Evolutionary conservation across 495 filamentous ascomycete genomes (phyloP).

Genomic region (Chaetomidium leptoderma): DNA sequence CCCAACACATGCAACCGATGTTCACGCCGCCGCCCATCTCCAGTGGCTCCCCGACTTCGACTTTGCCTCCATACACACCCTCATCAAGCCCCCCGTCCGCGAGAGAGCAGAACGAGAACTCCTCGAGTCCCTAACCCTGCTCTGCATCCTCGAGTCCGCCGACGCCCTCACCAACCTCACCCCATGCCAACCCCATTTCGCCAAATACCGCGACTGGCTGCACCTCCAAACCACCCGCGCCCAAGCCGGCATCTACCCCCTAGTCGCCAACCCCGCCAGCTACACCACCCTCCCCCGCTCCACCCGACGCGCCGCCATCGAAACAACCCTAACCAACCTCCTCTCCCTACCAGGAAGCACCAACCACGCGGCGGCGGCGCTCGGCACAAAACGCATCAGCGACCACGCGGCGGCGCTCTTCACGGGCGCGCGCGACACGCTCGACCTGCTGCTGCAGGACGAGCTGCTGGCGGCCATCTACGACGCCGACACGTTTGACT

Average conservation of each 20-base stretch:
- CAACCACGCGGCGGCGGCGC: constrained; percentile 16
- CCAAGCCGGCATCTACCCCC: constrained; percentile 17
- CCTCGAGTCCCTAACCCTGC: constrained; percentile 29
- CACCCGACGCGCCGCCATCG: constrained; percentile 16
- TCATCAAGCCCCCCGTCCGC: constrained; percentile 21
- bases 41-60: constrained; percentile 37
- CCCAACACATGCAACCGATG: constrained; percentile 11
- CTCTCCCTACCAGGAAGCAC: constrained; percentile 8
- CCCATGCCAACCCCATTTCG: constrained; percentile 28
- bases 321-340: constrained; percentile 18
- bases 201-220: constrained; percentile 34
- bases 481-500: constrained; percentile 26
- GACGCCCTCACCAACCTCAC: constrained; percentile 17
- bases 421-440: constrained; percentile 26
- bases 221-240: constrained; percentile 18
- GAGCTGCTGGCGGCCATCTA: constrained; percentile 34
- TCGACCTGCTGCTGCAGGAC: constrained; percentile 35
- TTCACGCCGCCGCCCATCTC: constrained; percentile 31
- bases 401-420: constrained; percentile 29
- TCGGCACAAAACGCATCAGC: constrained; percentile 28
- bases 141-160: constrained; percentile 31
- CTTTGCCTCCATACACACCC: constrained; percentile 23
- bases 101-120: constrained; percentile 16
- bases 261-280: constrained; percentile 19
- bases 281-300: constrained; percentile 4